These are phyloP conservation scores for Jasminum sambac DNA, from an alignment of 257 asterid genomes.

Conservation along the genomic window DNA sequence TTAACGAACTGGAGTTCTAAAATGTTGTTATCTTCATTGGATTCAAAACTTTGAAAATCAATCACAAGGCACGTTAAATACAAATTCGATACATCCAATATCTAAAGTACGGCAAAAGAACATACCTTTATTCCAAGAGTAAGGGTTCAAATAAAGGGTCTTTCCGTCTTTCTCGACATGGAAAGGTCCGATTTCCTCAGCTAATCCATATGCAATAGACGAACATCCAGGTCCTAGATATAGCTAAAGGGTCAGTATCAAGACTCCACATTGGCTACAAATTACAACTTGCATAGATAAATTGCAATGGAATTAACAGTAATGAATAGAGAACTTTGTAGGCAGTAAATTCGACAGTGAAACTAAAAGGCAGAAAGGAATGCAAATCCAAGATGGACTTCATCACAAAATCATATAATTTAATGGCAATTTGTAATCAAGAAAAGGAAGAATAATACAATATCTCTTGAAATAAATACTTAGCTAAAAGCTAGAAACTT, in stretches of 20 bases:
- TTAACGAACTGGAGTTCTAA: background rate
- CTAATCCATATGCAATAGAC: constrained; percentile 87
- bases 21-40: background rate
- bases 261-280: constrained; percentile 1
- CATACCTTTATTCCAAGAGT: constrained; percentile 91
- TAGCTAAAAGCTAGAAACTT: background rate
- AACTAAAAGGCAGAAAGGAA: background rate
- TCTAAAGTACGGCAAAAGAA: constrained; percentile 8
- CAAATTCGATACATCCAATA: constrained; percentile 9
- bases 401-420: background rate
- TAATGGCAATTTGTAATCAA: background rate
- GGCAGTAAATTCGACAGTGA: background rate
- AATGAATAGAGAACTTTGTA: constrained; percentile 4
- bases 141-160: constrained; percentile 76
- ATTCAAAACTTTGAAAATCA: background rate
- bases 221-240: constrained; percentile 96
- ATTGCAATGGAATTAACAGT: background rate
- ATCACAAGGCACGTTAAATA: background rate
- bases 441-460: background rate
- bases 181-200: constrained; percentile 94
- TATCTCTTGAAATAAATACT: background rate
- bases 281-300: background rate
- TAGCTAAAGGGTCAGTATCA: constrained; percentile 20
- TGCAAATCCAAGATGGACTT: background rate
- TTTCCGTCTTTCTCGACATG: constrained; percentile 94